Conservation (phyloP, 2,329 filamentous ascomycete genomes). For the Colletotrichum lupini region DNA sequence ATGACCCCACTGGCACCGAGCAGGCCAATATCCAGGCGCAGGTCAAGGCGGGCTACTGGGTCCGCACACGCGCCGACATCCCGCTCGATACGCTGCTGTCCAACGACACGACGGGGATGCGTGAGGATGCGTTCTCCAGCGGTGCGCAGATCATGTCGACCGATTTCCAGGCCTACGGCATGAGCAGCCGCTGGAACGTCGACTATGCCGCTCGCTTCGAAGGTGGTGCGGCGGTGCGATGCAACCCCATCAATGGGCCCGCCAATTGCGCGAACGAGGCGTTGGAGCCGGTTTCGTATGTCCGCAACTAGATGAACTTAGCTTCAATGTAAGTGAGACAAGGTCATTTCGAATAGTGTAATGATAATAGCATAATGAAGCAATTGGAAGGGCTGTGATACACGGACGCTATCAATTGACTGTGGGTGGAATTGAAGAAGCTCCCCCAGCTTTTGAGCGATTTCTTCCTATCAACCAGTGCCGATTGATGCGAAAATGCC, state of each 20-base stretch:
- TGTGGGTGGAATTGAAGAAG: not conserved
- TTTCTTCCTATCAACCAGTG: not conserved
- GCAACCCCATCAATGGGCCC: constrained; percentile 45
- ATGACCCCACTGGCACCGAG: constrained; percentile 51
- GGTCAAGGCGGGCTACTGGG: constrained; percentile 58
- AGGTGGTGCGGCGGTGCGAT: constrained; percentile 40
- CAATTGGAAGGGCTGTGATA: not conserved
- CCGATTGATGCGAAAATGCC: not conserved
- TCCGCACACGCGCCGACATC: constrained; percentile 59
- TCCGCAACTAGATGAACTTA: constrained; percentile 25
- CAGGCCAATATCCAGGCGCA: constrained; percentile 54
- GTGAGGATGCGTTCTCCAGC: constrained; percentile 54
- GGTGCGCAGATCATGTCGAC: constrained; percentile 62
- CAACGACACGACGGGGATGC: constrained; percentile 51
- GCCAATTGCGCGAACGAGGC: constrained; percentile 35
- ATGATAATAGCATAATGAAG: not conserved
- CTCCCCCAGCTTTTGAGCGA: not conserved
- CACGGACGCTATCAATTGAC: not conserved
- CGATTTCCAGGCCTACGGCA: constrained; percentile 58
- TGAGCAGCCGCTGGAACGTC: constrained; percentile 57
- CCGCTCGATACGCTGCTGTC: constrained; percentile 55
- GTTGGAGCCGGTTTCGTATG: constrained; percentile 39
- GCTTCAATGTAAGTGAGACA: not conserved
- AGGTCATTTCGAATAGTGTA: not conserved
- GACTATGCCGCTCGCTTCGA: constrained; percentile 53